These are phyloP conservation scores for Amanita polypyramis DNA, from an alignment of 768 basidiomycete genomes.

Conservation along the genomic window DNA sequence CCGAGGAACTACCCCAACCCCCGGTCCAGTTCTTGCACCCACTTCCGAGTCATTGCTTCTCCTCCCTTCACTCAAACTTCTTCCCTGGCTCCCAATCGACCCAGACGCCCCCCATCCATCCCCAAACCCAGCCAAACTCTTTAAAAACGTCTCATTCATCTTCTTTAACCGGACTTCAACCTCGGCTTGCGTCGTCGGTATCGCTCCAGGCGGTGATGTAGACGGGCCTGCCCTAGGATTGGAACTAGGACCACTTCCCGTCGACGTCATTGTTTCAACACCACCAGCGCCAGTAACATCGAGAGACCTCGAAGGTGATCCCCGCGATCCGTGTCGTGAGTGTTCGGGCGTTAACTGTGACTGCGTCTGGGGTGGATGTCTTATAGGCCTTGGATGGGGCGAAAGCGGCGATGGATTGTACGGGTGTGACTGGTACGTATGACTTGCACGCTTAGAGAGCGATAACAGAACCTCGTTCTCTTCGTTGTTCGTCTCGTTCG, in stretches of 20 bases:
- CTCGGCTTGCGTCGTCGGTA: constrained; percentile 57
- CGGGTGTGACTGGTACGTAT: not conserved
- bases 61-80: constrained; percentile 3
- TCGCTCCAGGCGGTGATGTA: constrained; percentile 24
- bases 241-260: not conserved
- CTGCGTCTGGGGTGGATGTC: not conserved
- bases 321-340: not conserved
- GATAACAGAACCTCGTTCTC: not conserved
- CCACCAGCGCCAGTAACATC: not conserved
- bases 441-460: not conserved
- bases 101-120: constrained; percentile 1
- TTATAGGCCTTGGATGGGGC: not conserved
- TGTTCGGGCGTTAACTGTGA: not conserved
- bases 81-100: no score
- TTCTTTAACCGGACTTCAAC: constrained; percentile 52
- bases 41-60: constrained; percentile 1
- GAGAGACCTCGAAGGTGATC: not conserved
- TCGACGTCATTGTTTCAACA: not conserved
- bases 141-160: constrained; percentile 63
- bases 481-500: not conserved
- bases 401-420: constrained; percentile 1
- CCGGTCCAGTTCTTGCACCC: constrained; percentile 11
- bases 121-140: constrained; percentile 54
- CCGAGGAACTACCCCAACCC: no score
- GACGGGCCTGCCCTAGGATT: not conserved